Percentiles rank a stretch among this genome's conserved stretches.
Conservation (phyloP, 2,329 filamentous ascomycete species). For the Didymosphaeria variabile region DNA sequence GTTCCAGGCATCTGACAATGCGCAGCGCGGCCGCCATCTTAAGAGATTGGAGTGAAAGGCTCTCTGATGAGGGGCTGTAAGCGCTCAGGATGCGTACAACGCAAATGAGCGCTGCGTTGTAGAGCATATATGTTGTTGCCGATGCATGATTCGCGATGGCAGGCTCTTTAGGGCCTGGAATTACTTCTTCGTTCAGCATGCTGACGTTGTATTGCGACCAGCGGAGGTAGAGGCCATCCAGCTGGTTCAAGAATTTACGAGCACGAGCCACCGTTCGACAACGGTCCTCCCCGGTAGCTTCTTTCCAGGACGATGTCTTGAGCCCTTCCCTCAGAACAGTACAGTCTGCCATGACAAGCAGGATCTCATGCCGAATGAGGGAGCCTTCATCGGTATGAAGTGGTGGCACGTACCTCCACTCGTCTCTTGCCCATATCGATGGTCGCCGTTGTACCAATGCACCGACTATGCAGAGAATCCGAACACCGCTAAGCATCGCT, state of each 20-base stretch:
- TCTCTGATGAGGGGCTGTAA: constrained; percentile 25
- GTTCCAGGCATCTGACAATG: constrained; percentile 32
- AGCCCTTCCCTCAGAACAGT: constrained; percentile 29
- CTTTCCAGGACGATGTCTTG: constrained; percentile 15
- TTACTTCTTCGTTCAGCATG: constrained; percentile 12
- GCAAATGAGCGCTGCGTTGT: constrained; percentile 33
- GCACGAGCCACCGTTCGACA: constrained; percentile 21
- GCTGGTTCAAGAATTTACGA: constrained; percentile 9
- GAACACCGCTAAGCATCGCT: constrained; percentile 31
- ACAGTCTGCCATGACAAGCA: constrained; percentile 36
- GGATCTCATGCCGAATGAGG: constrained; percentile 30
- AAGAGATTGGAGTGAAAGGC: constrained; percentile 23
- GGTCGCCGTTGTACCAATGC: constrained; percentile 29
- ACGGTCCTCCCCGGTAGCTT: not conserved
- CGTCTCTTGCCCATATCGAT: constrained; percentile 31
- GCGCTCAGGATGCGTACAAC: constrained; percentile 31
- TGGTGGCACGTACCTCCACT: constrained; percentile 35
- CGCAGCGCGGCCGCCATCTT: constrained; percentile 30
- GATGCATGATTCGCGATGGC: constrained; percentile 30
- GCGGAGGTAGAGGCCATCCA: constrained; percentile 22
- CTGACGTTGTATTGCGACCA: constrained; percentile 30
- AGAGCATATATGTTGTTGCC: constrained; percentile 37
- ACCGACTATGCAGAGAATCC: constrained; percentile 35
- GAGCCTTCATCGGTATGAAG: constrained; percentile 20
- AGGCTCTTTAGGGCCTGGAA: constrained; percentile 19